Evolutionary conservation across 805 yeast species (phyloP), one percentile per base, ranked within the genome.

Genomic region (Maudiozyma saulgeensis): DNA sequence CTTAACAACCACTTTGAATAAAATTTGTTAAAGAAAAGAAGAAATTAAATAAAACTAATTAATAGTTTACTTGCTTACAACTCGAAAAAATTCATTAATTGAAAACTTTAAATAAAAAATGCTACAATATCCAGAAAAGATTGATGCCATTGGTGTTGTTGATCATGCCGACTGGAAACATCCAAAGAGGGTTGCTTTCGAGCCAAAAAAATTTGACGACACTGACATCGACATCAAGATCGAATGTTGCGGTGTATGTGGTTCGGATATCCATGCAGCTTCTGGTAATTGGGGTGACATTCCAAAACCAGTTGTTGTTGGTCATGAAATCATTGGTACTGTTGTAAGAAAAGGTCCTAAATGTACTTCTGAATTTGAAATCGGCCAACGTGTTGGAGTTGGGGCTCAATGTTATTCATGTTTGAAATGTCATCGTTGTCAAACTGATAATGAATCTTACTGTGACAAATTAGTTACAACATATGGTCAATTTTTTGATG

Each of bases 341-440:
- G 82, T 82, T 26, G 71, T 77, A 18, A 73, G 69, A 37, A 70
- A 83, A 40, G 95, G 93, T 48, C 56, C 71, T n/a, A 68, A 75
- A 35, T 79, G 84, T 55, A 39, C 42, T 12, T 56, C 62, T 12
- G 68, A 70, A 53, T 47, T 73, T 67, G 69, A 77, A 73, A 63
- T 82, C 18, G 95, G 95, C 49, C 82, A 87, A 55, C 73, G 87
- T 55, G 93, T 84, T 26, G 95, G 91, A 48, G 75, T 84, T 45
- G 95, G 95, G 57, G 91, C 93, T 25, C 81, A 78, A 60, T 71
- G 75, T 25, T 70, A 68, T 50, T 70, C 84, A 38, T 86, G 95
- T 69, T 65, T 73, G 49, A 68, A 76, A 15, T 87, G 95, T 68
- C 59, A 71, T 44, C 72, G 79, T 59, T 87, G 89, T 73, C 62